These are phyloP conservation scores for Pseudopithomyces chartarum DNA, from an alignment of 2,329 filamentous ascomycete species.

Conservation along the genomic window DNA sequence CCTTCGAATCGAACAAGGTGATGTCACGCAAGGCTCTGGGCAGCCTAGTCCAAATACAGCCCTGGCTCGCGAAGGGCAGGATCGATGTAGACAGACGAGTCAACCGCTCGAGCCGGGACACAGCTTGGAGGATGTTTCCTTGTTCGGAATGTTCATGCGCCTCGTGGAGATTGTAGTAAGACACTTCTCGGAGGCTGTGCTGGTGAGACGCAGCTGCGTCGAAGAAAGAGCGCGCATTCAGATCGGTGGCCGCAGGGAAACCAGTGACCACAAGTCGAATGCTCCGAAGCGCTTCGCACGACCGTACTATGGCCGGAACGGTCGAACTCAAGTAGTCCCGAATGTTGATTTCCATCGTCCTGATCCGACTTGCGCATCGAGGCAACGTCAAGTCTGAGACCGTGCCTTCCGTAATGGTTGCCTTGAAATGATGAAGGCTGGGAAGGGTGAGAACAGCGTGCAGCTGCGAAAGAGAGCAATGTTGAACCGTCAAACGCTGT, in stretches of 20 bases:
- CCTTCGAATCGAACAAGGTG: neutral
- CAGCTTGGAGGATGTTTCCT: neutral
- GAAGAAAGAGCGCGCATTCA: neutral
- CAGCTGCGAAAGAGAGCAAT: neutral
- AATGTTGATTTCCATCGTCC: neutral
- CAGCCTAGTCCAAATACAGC: neutral
- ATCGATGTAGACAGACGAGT: neutral
- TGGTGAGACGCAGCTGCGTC: neutral
- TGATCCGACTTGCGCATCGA: neutral
- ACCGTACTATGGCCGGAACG: neutral
- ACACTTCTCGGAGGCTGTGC: neutral
- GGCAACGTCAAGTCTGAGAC: neutral
- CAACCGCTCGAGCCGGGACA: neutral
- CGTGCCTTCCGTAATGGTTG: neutral
- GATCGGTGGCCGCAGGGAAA: neutral
- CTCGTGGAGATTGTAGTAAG: neutral
- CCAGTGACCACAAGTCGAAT: neutral
- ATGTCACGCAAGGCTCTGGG: neutral
- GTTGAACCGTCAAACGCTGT: neutral
- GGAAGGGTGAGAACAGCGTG: neutral
- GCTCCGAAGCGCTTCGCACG: neutral
- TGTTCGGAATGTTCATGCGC: neutral
- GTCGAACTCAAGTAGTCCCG: neutral
- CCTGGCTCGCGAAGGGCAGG: neutral
- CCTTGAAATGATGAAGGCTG: neutral